phyloP scores from a whole-genome alignment of 1,284 basidiomycete species.

The Gymnopus androsaceus region DNA sequence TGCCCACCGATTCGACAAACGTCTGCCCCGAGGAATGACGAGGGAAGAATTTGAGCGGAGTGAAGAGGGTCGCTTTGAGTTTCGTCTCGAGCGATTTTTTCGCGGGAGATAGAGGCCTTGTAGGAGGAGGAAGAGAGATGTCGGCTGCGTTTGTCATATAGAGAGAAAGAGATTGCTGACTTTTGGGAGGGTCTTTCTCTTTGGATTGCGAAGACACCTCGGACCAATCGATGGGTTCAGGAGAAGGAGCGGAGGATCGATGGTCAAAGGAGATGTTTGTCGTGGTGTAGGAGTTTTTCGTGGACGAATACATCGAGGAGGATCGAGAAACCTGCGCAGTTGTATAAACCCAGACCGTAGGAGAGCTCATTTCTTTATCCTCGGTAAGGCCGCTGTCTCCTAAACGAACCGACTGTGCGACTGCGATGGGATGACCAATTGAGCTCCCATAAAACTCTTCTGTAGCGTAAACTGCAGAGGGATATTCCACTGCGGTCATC shows the following conservation, averaged over 20 bases:
- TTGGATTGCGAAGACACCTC: constrained; percentile 26
- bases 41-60: constrained; percentile 48
- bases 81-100: constrained; percentile 31
- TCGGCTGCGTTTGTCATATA: constrained; percentile 39
- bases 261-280: constrained; percentile 33
- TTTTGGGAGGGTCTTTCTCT: constrained; percentile 31
- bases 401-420: constrained; percentile 39
- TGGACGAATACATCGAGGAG: constrained; percentile 38
- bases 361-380: constrained; percentile 50
- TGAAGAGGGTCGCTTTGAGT: constrained; percentile 39
- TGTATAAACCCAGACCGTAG: constrained; percentile 39
- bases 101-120: constrained; percentile 35
- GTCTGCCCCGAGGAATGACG: constrained; percentile 31
- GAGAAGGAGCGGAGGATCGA: constrained; percentile 41
- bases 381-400: constrained; percentile 36
- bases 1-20: not conserved
- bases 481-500: constrained; percentile 71
- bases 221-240: constrained; percentile 36
- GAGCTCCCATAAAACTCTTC: constrained; percentile 38
- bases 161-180: constrained; percentile 43
- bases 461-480: constrained; percentile 46
- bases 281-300: constrained; percentile 29
- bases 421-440: constrained; percentile 40
- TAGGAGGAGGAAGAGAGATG: constrained; percentile 37
- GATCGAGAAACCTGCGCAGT: constrained; percentile 36